Evolutionary conservation across 2,329 filamentous ascomycete genomes (phyloP), one percentile per base, ranked within the genome.

Genomic region (Xylariaceae sp.): DNA sequence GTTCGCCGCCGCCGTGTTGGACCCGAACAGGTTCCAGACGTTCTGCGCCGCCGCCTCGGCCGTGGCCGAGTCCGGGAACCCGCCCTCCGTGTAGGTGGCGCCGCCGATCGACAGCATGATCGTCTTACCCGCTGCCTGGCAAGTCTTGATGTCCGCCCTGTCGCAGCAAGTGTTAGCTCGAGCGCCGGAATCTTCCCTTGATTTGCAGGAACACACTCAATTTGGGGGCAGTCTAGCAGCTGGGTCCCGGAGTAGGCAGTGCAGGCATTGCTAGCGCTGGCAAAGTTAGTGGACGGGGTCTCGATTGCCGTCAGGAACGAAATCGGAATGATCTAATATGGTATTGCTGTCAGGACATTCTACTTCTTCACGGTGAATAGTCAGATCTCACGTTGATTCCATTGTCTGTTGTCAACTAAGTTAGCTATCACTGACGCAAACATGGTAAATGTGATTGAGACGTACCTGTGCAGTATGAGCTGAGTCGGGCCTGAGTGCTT

Each of bases 31-130:
- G 44, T 81, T 75, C 88, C 88, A 92, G 51, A 92, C 73, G 16
- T 80, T 75, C 48, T 86, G 72, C 0, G 88, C 88, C 2, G 81
- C 81, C 1, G 73, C 66, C 16, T 75, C 67, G 5, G 87, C 87
- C 0, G 75, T 79, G 0, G 70, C 59, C 1, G 74, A 61, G n/a
- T 77, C 80, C 30, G 70, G 64, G 73, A 89, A 89, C 21, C 86
- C 86, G 26, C 84, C 86, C 67, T 89, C 85, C 15, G 76, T 83
- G 69, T 89, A 89, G 1, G 85, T 86, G 2, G 83, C 83, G 26
- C 89, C 88, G 15, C 87, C 88, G 37, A 92, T 77, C 2, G 88
- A 91, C 8, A 92, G 77, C 37, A 90, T 68, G 60, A 92, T 85
- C 1, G 86, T 89, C 72, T 91, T 92, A 58, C 81, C 81, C 56